Base-by-base conservation (phyloP, 345 rosid species). In the Melaleuca quinquenervia region DNA sequence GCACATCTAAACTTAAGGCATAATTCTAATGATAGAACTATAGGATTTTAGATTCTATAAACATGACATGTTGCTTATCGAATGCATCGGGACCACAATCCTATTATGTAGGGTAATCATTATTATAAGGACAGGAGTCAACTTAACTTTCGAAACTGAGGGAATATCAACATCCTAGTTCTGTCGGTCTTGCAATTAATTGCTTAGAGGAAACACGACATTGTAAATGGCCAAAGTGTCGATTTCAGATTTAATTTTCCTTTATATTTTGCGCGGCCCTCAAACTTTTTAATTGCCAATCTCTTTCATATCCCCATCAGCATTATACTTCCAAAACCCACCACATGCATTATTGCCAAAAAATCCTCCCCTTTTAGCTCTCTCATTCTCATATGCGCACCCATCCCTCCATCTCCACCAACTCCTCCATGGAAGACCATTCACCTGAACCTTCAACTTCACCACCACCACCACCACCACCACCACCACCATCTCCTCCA, bases 371-470 rank as follows among this genome's bases (percentile, higher is more conserved):
- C 32, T 70, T 60, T 84, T 87, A 85, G 52, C 84, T 58, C 70
- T 74, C 86, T 84, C 84, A 62, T 62, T 70, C 80, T 70, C 48
- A 70, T 70, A 21, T 70, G 78, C 78, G 22, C 62, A 84, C 50
- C 22, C 62, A 58, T 26, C 55, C 48, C 50, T 84, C 32, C 82
- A 5, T 70, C 78, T 70, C 78, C 3, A 50, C 76, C 58, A 27
- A 84, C 88, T 82, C 91, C 90, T 36, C 91, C 90, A 92, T 92
- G 86, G 95, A 91, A 89, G 86, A 87, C 56, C 83, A 74, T 41
- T 87, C 90, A 82, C 85, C 89, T 52, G 54, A 55, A 62, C 86
- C 87, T 12, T 44, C 89, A 53, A 82, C 54, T n/a, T 49, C 82
- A 48, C 84, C 86, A 5, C 52, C 88, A 50, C 82, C 90, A 7